These are phyloP conservation scores for Ceratopteris richardii DNA, from an alignment of 75 land plant genomes.

Conservation along the genomic window DNA sequence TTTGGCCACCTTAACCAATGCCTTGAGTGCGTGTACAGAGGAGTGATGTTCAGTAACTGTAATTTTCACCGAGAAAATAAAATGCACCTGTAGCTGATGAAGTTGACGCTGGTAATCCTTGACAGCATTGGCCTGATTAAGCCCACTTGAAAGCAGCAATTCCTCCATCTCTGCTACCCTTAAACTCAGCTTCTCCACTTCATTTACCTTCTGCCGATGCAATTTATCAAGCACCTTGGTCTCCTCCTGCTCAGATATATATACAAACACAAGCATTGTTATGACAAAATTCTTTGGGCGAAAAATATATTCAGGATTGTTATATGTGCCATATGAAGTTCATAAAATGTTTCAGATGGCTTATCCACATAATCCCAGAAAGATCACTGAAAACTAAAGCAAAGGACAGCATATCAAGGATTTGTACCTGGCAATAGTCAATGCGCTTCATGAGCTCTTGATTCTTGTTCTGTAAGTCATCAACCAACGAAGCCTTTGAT, in stretches of 20 bases:
- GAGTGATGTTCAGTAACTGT: too few relatives aligned
- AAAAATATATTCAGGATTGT: too few relatives aligned
- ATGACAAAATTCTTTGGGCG: too few relatives aligned
- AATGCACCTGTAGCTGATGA: not conserved
- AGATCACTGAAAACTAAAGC: too few relatives aligned
- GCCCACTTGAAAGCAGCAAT: not conserved
- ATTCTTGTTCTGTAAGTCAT: not conserved
- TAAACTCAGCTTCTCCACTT: not conserved
- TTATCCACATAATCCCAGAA: too few relatives aligned
- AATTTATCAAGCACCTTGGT: not conserved
- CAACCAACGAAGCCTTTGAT: not conserved
- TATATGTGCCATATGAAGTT: too few relatives aligned
- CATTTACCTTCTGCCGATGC: not conserved
- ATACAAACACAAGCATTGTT: too few relatives aligned
- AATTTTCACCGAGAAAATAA: too few relatives aligned
- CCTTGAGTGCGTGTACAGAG: too few relatives aligned
- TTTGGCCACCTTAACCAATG: too few relatives aligned
- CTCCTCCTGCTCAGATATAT: not conserved
- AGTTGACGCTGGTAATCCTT: conserved; percentile 1
- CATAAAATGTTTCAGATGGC: too few relatives aligned
- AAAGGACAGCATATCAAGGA: too few relatives aligned
- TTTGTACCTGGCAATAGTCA: conserved; percentile 1
- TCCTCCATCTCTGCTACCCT: conserved; percentile 3
- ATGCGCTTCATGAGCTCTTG: conserved; percentile 5
- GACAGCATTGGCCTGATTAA: not conserved